Conservation (phyloP, 2,329 filamentous ascomycete genomes). For the Neofusicoccum sp. region DNA sequence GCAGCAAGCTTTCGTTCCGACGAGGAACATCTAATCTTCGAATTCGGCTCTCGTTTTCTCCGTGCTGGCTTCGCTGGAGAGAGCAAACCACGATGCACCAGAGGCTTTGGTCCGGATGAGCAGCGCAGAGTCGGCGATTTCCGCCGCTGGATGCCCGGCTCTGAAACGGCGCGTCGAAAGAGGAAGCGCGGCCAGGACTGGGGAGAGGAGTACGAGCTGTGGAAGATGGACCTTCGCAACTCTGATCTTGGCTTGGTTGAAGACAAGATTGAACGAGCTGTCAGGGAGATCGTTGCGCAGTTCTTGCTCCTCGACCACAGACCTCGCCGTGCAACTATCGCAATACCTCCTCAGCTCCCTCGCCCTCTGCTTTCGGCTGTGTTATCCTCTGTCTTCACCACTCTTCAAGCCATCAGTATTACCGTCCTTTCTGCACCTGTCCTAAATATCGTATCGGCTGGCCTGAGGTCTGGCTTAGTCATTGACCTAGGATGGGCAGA, state of each 20-base stretch:
- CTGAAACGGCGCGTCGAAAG: conserved; percentile 50
- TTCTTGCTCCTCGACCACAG: conserved; percentile 71
- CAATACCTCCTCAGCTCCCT: conserved; percentile 74
- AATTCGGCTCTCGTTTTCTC: conserved; percentile 76
- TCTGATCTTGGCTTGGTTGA: conserved; percentile 76
- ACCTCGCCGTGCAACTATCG: conserved; percentile 69
- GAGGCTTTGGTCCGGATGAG: conserved; percentile 72
- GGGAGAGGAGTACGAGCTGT: conserved; percentile 70
- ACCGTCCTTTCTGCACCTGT: conserved; percentile 77
- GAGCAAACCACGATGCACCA: conserved; percentile 65
- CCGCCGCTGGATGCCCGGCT: conserved; percentile 62
- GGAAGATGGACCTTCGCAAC: conserved; percentile 70
- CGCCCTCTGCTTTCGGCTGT: conserved; percentile 73
- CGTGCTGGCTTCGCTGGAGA: conserved; percentile 87
- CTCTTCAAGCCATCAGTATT: conserved; percentile 75
- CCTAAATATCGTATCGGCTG: conserved; percentile 73
- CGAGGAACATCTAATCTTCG: conserved; percentile 84
- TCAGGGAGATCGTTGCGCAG: conserved; percentile 80
- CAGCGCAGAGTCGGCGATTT: conserved; percentile 80
- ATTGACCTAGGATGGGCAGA: conserved; percentile 93
- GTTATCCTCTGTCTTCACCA: conserved; percentile 75
- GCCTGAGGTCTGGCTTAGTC: conserved; percentile 79
- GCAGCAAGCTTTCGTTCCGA: conserved; percentile 55
- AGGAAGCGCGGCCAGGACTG: conserved; percentile 53
- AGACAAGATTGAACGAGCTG: conserved; percentile 79